Evolutionary conservation across 192 early-diverging fungal genomes (phyloP).

Genomic region (Spinellus fusiger): DNA sequence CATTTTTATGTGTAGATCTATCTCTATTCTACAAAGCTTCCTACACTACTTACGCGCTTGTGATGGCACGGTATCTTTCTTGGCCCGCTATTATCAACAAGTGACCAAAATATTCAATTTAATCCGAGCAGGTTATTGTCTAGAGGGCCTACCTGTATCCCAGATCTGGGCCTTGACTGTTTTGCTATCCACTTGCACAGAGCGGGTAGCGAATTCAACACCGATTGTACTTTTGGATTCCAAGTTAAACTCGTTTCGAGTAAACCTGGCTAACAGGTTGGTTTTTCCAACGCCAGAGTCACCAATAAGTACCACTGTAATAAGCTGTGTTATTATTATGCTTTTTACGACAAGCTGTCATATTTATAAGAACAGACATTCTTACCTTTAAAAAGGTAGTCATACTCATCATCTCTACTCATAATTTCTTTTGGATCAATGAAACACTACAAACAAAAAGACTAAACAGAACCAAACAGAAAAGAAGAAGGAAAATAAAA

Average conservation of each 20-base stretch:
- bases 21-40: no score
- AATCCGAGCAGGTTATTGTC: neutral
- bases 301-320: constrained; percentile 79
- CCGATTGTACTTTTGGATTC: constrained; percentile 99
- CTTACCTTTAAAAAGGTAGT: constrained; percentile 16
- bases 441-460: neutral
- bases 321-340: neutral
- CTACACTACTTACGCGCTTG: constrained; percentile 46
- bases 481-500: neutral
- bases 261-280: constrained; percentile 93
- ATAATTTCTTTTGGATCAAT: neutral
- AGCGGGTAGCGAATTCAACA: constrained; percentile 94
- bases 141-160: constrained; percentile 77
- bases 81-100: constrained; percentile 43
- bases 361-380: neutral
- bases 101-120: neutral
- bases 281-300: constrained; percentile 98
- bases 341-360: neutral
- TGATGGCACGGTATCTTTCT: constrained; percentile 83
- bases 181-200: constrained; percentile 93
- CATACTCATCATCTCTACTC: constrained; percentile 10
- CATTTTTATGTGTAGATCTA: no score
- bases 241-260: constrained; percentile 95
- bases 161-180: constrained; percentile 99
- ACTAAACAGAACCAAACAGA: neutral